Evolutionary conservation across 73 alveolate species (phyloP).

Genomic region (Uronychia binucleata): DNA sequence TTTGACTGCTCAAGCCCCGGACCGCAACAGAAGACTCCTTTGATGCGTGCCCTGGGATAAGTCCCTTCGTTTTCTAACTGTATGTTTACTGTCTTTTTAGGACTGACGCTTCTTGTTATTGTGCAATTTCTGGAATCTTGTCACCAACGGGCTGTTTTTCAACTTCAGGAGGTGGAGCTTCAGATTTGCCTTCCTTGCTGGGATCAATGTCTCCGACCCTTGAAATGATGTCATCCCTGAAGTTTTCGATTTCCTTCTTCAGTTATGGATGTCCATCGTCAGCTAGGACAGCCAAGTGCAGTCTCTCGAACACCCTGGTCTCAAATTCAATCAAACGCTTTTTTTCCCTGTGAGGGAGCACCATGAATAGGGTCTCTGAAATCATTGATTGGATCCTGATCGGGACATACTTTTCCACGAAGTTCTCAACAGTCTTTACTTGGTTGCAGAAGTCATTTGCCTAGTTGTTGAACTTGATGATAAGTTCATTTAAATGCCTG

Average conservation of each 20-base stretch:
- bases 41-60: no score
- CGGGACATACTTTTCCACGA: slow-evolving; percentile 37
- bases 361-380: slow-evolving; percentile 15
- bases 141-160: no score
- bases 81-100: no score
- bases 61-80: no score
- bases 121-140: no score
- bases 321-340: slow-evolving; percentile 19
- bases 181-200: no score
- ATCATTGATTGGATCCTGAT: slow-evolving; percentile 27
- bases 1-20: no score
- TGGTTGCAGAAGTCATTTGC: slow-evolving; percentile 11
- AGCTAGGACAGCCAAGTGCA: neutral
- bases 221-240: neutral
- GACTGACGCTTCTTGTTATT: no score
- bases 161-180: no score
- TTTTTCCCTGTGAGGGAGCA: slow-evolving; percentile 1
- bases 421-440: slow-evolving; percentile 21
- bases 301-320: neutral
- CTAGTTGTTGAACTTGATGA: neutral
- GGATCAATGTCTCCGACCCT: neutral
- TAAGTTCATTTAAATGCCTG: neutral
- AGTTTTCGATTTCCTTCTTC: neutral
- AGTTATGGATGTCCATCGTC: slow-evolving; percentile 1
- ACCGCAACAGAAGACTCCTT: no score